phyloP scores from a whole-genome alignment of 2,329 filamentous ascomycete genomes.

The Diplodia mutila region DNA sequence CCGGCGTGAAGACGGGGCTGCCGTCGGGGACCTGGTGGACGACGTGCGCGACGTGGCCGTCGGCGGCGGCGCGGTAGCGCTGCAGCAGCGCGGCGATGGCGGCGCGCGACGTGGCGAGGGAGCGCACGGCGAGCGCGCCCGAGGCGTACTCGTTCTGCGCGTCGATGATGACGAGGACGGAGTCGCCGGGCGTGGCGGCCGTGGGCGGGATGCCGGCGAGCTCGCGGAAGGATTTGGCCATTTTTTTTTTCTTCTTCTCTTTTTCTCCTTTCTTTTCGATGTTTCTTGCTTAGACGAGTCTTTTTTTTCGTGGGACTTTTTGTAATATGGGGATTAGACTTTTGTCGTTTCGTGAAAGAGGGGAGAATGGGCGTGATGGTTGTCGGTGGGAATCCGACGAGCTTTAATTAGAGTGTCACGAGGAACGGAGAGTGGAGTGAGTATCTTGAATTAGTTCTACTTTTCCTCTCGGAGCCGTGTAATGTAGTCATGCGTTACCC shows the following conservation, averaged over 20 bases:
- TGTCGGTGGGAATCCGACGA: background rate
- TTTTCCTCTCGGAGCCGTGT: no score
- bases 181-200: slow-evolving; percentile 61
- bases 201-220: slow-evolving; percentile 60
- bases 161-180: slow-evolving; percentile 68
- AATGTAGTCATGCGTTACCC: background rate
- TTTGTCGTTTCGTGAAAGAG: background rate
- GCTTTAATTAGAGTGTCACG: background rate
- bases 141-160: slow-evolving; percentile 71
- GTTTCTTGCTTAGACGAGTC: no score
- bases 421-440: background rate
- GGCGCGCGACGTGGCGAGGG: slow-evolving; percentile 58
- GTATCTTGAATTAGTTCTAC: background rate
- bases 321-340: background rate
- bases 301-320: background rate
- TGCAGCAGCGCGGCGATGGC: slow-evolving; percentile 61
- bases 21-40: slow-evolving; percentile 62
- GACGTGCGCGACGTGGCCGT: slow-evolving; percentile 63
- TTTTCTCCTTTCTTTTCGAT: background rate
- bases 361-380: background rate
- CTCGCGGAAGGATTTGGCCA: slow-evolving; percentile 50
- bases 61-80: slow-evolving; percentile 60
- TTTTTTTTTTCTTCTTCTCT: background rate
- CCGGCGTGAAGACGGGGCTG: slow-evolving; percentile 68
- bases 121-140: slow-evolving; percentile 60